phyloP scores from a whole-genome alignment of 805 yeast species.

The Kodamaea kaohsiungensis region DNA sequence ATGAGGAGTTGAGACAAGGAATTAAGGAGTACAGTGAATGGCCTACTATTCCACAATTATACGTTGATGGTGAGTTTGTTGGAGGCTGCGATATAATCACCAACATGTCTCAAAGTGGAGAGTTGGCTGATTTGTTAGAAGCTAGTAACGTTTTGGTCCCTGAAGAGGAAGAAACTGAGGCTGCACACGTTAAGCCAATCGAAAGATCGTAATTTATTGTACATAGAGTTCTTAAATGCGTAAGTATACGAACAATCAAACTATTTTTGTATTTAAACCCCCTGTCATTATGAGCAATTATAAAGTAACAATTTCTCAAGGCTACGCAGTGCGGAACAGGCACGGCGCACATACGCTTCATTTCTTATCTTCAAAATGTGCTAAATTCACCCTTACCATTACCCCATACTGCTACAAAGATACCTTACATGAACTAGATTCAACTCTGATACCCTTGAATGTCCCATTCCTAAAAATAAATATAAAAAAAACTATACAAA shows the following conservation, averaged over 20 bases:
- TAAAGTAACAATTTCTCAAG: not conserved
- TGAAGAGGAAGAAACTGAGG: conserved; percentile 52
- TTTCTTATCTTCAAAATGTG: not conserved
- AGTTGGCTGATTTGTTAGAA: conserved; percentile 81
- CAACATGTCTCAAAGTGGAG: conserved; percentile 91
- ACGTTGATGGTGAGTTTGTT: conserved; percentile 84
- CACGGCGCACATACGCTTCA: not conserved
- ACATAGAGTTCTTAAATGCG: not conserved
- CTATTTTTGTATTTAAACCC: not conserved
- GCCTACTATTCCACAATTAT: conserved; percentile 98
- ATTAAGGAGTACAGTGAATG: conserved; percentile 93
- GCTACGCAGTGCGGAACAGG: not conserved
- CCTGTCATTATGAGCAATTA: not conserved
- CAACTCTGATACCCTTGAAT: not conserved
- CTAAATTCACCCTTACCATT: not conserved
- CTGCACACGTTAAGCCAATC: conserved; percentile 37
- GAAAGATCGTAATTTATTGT: conserved; percentile 25
- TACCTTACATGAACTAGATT: not conserved
- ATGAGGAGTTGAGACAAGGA: conserved; percentile 89
- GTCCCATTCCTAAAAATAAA: conserved; percentile 1
- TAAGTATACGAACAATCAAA: not conserved
- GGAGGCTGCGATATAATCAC: conserved; percentile 98
- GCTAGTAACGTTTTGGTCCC: conserved; percentile 77
- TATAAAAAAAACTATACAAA: not conserved
- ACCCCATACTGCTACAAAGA: not conserved